Percentiles rank a stretch among this genome's conserved stretches.
Conservation (phyloP, 352 stramenopile genomes). For the Globisporangium camurandrum region DNA sequence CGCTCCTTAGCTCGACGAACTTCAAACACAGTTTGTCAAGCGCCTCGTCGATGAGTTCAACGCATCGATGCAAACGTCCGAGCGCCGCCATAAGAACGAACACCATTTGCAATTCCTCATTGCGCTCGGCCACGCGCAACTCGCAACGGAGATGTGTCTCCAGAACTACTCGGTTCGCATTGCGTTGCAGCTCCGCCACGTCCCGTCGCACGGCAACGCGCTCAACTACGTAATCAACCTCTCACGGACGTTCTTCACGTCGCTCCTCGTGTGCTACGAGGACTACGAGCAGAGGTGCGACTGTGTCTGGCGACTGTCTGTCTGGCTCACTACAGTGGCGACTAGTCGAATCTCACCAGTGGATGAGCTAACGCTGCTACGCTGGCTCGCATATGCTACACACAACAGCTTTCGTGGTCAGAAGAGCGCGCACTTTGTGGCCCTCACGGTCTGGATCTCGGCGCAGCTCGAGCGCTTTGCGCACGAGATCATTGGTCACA, state of each 20-base stretch:
- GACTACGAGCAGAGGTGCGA: conserved; percentile 64
- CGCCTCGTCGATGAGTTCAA: conserved; percentile 73
- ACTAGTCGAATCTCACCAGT: not conserved
- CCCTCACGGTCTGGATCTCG: conserved; percentile 77
- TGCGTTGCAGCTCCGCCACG: conserved; percentile 60
- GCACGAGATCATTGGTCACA: conserved; percentile 61
- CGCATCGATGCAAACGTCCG: conserved; percentile 63
- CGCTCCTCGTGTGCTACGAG: conserved; percentile 74
- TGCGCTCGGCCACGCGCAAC: conserved; percentile 48
- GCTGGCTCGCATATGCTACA: not conserved
- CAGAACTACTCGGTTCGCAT: conserved; percentile 79
- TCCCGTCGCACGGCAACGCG: conserved; percentile 62
- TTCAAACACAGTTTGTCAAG: conserved; percentile 46
- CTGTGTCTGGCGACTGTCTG: not conserved
- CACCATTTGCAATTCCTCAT: conserved; percentile 72
- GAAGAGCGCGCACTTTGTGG: conserved; percentile 66
- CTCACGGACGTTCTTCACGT: conserved; percentile 82
- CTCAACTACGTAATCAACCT: conserved; percentile 82
- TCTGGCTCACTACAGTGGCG: too few species aligned
- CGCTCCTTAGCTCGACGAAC: conserved; percentile 28
- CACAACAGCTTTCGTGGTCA: conserved; percentile 52
- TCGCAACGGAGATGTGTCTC: conserved; percentile 76
- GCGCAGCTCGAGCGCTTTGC: conserved; percentile 72
- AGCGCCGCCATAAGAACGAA: conserved; percentile 80
- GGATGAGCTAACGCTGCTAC: not conserved